phyloP scores from a whole-genome alignment of 139 green algal species.

The Monoraphidium neglectum region DNA sequence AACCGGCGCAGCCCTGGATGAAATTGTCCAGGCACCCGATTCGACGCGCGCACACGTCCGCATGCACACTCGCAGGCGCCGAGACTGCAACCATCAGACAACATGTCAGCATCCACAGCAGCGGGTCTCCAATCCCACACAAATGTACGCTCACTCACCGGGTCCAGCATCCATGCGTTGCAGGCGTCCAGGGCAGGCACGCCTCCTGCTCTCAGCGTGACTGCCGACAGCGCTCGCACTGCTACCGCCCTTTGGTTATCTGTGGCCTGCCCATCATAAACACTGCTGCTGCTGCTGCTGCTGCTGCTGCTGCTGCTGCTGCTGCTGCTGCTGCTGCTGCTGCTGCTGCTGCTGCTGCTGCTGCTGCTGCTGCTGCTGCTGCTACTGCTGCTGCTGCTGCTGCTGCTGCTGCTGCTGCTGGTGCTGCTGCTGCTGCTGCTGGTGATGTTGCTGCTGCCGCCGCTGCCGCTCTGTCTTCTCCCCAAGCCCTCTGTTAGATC shows the following conservation, averaged over 20 bases:
- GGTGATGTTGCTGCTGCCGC: not conserved
- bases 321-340: not conserved
- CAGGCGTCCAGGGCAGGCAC: slow-evolving; percentile 14
- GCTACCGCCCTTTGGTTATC: not conserved
- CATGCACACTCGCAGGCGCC: no score
- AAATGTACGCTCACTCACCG: not conserved
- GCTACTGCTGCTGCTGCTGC: not conserved
- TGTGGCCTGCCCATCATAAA: not conserved
- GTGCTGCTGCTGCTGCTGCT: slow-evolving; percentile 5
- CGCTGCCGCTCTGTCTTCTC: no score
- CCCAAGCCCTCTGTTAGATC: no score
- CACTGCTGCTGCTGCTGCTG: not conserved
- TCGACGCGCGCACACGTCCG: no score
- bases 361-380: no score
- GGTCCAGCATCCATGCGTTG: slow-evolving; percentile 23
- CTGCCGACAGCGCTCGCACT: not conserved
- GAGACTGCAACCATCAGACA: no score
- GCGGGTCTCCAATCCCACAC: no score
- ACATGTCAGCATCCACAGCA: no score
- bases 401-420: no score
- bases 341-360: not conserved
- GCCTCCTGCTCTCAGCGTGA: no score
- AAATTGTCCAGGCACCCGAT: no score
- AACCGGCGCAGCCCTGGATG: no score
- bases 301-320: not conserved